These are phyloP conservation scores for Anthostomella pinea DNA, from an alignment of 2,329 filamentous ascomycete species.

Conservation along the genomic window DNA sequence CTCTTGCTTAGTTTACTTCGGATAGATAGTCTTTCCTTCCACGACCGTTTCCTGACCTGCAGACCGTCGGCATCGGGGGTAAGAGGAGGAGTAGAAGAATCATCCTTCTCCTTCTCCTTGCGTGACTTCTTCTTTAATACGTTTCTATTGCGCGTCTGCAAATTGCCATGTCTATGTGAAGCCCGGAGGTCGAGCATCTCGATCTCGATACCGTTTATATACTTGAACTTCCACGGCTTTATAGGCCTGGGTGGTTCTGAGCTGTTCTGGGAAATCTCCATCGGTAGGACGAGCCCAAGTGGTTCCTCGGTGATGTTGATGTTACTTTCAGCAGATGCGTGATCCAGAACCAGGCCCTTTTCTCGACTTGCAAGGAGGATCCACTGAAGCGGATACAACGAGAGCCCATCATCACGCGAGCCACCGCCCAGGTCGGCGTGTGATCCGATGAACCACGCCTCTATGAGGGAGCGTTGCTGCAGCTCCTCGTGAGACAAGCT, in stretches of 20 bases:
- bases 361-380: constrained; percentile 35
- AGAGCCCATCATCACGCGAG: constrained; percentile 34
- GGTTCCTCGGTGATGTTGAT: constrained; percentile 15
- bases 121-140: constrained; percentile 10
- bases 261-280: constrained; percentile 9
- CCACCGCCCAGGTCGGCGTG: constrained; percentile 38
- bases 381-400: constrained; percentile 42
- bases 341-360: constrained; percentile 29
- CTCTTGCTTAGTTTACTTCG: no score
- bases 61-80: no score
- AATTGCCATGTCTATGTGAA: constrained; percentile 20
- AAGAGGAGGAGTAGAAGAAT: constrained; percentile 1
- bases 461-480: constrained; percentile 27
- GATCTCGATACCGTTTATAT: constrained; percentile 22
- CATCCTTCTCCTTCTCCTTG: constrained; percentile 8
- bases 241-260: constrained; percentile 10
- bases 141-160: constrained; percentile 18
- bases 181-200: constrained; percentile 22
- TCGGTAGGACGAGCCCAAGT: constrained; percentile 17
- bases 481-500: constrained; percentile 18
- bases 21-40: no score
- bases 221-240: constrained; percentile 19
- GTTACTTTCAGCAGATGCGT: constrained; percentile 12
- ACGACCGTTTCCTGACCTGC: constrained; percentile 10
- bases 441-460: constrained; percentile 40